Base-by-base conservation (phyloP, 1,284 basidiomycete genomes). In the Puccinia horiana region DNA sequence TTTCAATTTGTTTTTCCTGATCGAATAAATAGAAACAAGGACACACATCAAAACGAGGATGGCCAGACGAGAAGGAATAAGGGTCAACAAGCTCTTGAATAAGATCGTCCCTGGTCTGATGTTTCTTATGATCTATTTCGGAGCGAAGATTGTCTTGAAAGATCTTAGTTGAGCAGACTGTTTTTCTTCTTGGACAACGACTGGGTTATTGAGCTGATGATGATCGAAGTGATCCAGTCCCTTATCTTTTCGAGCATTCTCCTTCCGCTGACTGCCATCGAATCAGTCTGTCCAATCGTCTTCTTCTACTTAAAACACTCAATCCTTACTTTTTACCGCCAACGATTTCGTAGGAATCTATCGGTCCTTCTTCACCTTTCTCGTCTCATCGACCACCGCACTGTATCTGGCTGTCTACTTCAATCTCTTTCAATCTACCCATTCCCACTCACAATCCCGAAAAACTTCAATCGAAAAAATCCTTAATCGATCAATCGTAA, bases 361-460 rank as follows among this genome's bases (percentile, higher is more conserved):
- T 42, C 47, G 32, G 42, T 2, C 29, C 42, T 9, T 70, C 26
- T 70, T 70, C 69, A 47, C 40, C 69, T 9, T 40, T 6, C 69
- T 26, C 16, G 37, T 49, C 42, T 70, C 69, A 4, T 29, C 29
- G 9, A 29, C 69, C 23, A 40, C 40, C 26, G 42, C 37, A 47
- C 40, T 40, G 3, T 70, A 70, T 49, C 69, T 70, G 42, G 69
- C 69, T n/a, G 18, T 70, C 69, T 70, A 70, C 32, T 70, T 70
- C 69, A 29, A 65, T 18, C 63, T 65, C 9, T 65, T 65, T 18
- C 40, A 20, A 49, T 3, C 69, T 3, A 14, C 29, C 61, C 35
- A 40, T 35, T 35, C 18, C 61, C 4, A 23, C 18, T 18, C 18
- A 8, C 16, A 63, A 9, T 40, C 35, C 32, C 35, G 4, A 11